Evolutionary conservation across 495 filamentous ascomycete species (phyloP), one percentile per base, ranked within the genome.

Genomic region (Penicillium bialowiezense): DNA sequence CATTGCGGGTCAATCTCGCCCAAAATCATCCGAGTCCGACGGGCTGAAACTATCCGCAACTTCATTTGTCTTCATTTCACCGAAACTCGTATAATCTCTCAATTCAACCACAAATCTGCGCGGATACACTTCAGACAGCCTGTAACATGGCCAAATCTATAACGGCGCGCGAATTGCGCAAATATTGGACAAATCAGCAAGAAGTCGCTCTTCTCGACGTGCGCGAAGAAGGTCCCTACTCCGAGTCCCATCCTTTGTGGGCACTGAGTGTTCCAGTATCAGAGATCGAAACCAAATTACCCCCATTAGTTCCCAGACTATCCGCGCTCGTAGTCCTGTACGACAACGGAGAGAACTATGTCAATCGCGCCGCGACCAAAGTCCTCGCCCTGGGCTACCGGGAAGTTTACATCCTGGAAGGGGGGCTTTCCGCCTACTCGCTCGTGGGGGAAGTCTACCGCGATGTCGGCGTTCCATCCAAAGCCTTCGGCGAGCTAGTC

Each of bases 401-500:
- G 5, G 20, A 61, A 28, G 51, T 63, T 20, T 17, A 38, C 15
- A 58, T 61, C 29, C 36, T 63, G 2, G 39, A 61, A 40, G 58
- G 57, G 9, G 60, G 58, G 17, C 44, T 63, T 5, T 44, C 54
- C n/a, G 51, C 17, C 0, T 63, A 63, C 33, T 31, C 51, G 1
- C 48, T 32, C 2, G 45, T 58, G 12, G 60, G 60, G 0, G 60
- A 63, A 23, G 54, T 63, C 5, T 63, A 63, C 43, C 58, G 60
- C 15, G 60, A 63, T 53, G 58, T 63, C n/a, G 51, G 51, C 38
- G 60, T 63, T 1, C 60, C 60, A 7, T 63, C 60, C 13, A 63
- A 63, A 38, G 60, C 60, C 23, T 63, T 63, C 36, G 60, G 60
- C 24, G 60, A 63, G 35, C 52, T 63, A 5, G 60, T 63, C 21